Conservation (phyloP, 805 yeast species). For the Vanderwaltozyma yarrowii region DNA sequence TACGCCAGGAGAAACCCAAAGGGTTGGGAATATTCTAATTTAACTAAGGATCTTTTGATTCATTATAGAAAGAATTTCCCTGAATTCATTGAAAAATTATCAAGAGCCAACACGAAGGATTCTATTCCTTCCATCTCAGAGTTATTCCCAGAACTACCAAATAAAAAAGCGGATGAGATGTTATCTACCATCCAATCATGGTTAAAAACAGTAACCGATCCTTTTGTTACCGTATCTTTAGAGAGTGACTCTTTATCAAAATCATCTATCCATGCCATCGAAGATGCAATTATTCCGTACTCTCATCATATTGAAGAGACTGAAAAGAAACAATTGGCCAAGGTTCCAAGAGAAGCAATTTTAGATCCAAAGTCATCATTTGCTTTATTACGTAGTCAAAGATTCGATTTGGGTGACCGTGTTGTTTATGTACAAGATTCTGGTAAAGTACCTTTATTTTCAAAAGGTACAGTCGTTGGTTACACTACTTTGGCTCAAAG, state of each 20-base stretch:
- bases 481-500: slow-evolving; percentile 49
- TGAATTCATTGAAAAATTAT: slow-evolving; percentile 39
- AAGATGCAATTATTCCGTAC: slow-evolving; percentile 42
- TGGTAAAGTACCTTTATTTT: slow-evolving; percentile 81
- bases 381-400: slow-evolving; percentile 62
- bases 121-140: slow-evolving; percentile 24
- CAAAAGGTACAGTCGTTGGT: slow-evolving; percentile 84
- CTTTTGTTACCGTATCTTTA: slow-evolving; percentile 54
- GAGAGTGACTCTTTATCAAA: slow-evolving; percentile 72
- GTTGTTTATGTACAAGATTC: slow-evolving; percentile 74
- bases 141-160: slow-evolving; percentile 29
- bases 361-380: slow-evolving; percentile 65
- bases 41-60: slow-evolving; percentile 56
- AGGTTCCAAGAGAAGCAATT: slow-evolving; percentile 78
- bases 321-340: slow-evolving; percentile 50
- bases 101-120: slow-evolving; percentile 13
- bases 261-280: slow-evolving; percentile 57
- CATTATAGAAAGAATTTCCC: slow-evolving; percentile 58
- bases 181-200: slow-evolving; percentile 29
- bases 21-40: slow-evolving; percentile 77
- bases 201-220: slow-evolving; percentile 42
- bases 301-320: slow-evolving; percentile 36
- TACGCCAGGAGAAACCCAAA: slow-evolving; percentile 55
- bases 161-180: slow-evolving; percentile 20
- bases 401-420: slow-evolving; percentile 80